Evolutionary conservation across 106 monocot genomes (phyloP).

Genomic region (Xerophyta viscosa): DNA sequence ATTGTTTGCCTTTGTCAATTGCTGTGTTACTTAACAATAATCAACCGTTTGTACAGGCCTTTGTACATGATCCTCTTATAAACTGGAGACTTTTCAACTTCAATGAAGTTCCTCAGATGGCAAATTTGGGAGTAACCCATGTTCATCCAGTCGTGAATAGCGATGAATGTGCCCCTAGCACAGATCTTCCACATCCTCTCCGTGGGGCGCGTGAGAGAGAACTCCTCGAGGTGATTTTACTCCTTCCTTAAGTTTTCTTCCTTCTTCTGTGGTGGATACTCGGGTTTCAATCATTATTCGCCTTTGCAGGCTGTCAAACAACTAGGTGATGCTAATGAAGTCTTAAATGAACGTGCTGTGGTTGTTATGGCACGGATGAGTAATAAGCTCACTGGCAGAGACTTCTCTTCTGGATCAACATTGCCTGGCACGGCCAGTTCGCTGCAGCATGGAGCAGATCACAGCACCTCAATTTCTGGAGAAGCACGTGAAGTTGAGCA

Average conservation of each 20-base stretch:
- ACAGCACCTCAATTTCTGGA: constrained; percentile 25
- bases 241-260: background rate
- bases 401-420: constrained; percentile 62
- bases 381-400: constrained; percentile 81
- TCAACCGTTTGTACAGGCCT: constrained; percentile 75
- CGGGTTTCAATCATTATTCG: constrained; percentile 1
- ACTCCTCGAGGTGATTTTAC: constrained; percentile 56
- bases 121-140: constrained; percentile 39
- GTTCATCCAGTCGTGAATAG: constrained; percentile 57
- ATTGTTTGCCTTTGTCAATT: no score
- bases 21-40: no score
- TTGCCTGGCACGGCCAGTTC: constrained; percentile 25
- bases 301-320: constrained; percentile 69
- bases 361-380: constrained; percentile 92
- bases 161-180: constrained; percentile 51
- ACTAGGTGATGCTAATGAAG: constrained; percentile 92
- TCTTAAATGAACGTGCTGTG: constrained; percentile 81
- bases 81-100: constrained; percentile 98
- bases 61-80: constrained; percentile 97
- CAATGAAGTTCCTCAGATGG: constrained; percentile 95
- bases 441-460: constrained; percentile 29
- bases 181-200: constrained; percentile 75
- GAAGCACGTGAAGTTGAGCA: constrained; percentile 68
- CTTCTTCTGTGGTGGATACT: background rate
- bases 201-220: constrained; percentile 85